These are phyloP conservation scores for Balakata baccata DNA, from an alignment of 345 rosid species.

Conservation along the genomic window DNA sequence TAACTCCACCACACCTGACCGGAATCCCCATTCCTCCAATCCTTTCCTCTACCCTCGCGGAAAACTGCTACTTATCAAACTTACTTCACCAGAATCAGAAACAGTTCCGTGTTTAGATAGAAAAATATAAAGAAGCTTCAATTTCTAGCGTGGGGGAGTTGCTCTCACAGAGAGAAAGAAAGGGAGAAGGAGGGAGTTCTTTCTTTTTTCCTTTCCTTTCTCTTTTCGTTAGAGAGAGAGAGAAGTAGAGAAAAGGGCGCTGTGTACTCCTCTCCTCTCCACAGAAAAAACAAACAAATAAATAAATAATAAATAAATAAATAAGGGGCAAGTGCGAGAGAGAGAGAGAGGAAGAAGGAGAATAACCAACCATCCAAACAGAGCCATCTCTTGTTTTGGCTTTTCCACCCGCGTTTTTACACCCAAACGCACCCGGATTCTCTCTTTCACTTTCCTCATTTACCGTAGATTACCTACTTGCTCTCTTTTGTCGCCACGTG, in stretches of 20 bases:
- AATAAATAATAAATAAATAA: too few relatives aligned
- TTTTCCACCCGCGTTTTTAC: constrained; percentile 30
- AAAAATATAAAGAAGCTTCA: constrained; percentile 8
- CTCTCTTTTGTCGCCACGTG: background rate
- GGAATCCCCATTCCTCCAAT: constrained; percentile 24
- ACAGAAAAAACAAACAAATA: constrained; percentile 16
- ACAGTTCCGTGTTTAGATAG: background rate
- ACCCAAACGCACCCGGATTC: constrained; percentile 2
- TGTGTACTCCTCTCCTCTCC: constrained; percentile 63
- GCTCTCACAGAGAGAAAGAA: background rate
- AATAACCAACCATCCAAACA: constrained; percentile 43
- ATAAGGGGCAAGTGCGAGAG: too few relatives aligned
- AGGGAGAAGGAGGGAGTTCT: background rate
- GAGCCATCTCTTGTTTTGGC: background rate
- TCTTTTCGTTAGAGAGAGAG: background rate
- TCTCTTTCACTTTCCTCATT: background rate
- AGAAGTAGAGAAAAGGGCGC: constrained; percentile 32
- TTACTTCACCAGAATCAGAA: background rate
- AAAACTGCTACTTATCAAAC: background rate
- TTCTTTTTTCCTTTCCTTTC: background rate
- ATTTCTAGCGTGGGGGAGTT: background rate
- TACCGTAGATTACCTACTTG: background rate
- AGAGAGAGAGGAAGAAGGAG: background rate
- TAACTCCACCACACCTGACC: constrained; percentile 25
- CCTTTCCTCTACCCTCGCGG: background rate